These are phyloP conservation scores for Tagetes patula DNA, from an alignment of 129 eudicot genomes.

Conservation along the genomic window DNA sequence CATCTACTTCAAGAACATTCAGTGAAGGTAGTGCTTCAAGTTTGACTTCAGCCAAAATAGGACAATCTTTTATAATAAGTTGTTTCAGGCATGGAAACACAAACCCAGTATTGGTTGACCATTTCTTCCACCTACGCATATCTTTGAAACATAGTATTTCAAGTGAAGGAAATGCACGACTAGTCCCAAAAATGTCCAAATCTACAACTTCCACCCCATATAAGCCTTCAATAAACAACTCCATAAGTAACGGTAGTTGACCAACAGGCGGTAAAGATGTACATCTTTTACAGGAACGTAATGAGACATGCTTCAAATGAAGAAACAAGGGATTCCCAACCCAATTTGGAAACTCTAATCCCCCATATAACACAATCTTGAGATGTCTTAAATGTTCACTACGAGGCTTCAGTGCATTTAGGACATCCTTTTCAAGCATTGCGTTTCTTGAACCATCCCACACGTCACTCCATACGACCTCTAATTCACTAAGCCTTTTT, in stretches of 20 bases:
- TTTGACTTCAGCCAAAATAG: neutral
- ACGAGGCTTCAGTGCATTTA: neutral
- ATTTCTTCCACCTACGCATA: neutral
- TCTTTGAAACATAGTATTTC: neutral
- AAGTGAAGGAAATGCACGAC: neutral
- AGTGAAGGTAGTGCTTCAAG: constrained; percentile 2
- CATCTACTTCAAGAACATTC: neutral
- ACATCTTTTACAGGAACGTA: neutral
- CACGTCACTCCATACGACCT: neutral
- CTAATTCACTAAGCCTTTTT: constrained; percentile 30
- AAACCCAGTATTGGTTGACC: neutral
- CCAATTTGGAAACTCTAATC: neutral
- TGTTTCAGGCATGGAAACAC: neutral
- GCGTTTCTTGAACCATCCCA: neutral
- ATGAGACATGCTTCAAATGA: neutral
- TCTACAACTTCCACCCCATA: neutral
- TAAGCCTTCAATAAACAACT: neutral
- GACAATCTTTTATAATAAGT: neutral
- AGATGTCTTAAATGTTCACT: neutral
- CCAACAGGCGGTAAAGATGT: neutral
- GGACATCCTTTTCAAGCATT: neutral
- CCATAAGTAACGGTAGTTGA: neutral
- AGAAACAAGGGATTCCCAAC: neutral
- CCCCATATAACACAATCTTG: neutral
- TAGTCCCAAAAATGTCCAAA: neutral